Evolutionary conservation across 169 alveolate genomes (phyloP), one percentile per base, ranked within the genome.

Genomic region (Cryptosporidium baileyi): DNA sequence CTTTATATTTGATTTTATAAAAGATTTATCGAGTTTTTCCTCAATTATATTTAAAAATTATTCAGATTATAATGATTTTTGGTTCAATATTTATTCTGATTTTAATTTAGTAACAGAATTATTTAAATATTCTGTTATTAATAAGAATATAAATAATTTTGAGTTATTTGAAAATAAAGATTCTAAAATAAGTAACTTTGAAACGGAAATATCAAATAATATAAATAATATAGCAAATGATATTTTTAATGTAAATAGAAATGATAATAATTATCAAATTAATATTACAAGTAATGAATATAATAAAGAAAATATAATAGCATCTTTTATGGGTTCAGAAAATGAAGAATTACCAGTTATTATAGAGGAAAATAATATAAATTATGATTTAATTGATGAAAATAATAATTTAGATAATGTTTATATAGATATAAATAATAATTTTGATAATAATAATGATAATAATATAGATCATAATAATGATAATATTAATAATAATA

Each of bases 271-370:
- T 24, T 17, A 24, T 24, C 22, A 7, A 30, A 9, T 15, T 5
- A 2, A 7, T 57, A 3, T 19, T 0, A 13, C 8, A 17, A 22
- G 1, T 7, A 30, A 57, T 5, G 11, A 24, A 30, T 11, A 0
- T 43, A 61, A 40, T 6, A 57, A 24, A 36, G 44, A 36, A 6
- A 30, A 36, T 54, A 36, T 54, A 26, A 32, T 74, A 13, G 67
- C 85, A n/a, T 74, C 85, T 7, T 74, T 74, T 57, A 74, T 74
- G 74, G 85, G 85, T 36, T 65, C 81, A 28, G 81, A 65, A n/a
- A n/a, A n/a, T n/a, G n/a, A n/a, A n/a, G n/a, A n/a, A n/a, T n/a
- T n/a, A n/a, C n/a, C n/a, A n/a, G n/a, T n/a, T n/a, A n/a, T n/a
- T 9, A n/a, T 26, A 9, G 59, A 47, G 19, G 59, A 11, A 11